Evolutionary conservation across 2,329 filamentous ascomycete genomes (phyloP), one percentile per base, ranked within the genome.

Genomic region (Xylaria polymorpha): DNA sequence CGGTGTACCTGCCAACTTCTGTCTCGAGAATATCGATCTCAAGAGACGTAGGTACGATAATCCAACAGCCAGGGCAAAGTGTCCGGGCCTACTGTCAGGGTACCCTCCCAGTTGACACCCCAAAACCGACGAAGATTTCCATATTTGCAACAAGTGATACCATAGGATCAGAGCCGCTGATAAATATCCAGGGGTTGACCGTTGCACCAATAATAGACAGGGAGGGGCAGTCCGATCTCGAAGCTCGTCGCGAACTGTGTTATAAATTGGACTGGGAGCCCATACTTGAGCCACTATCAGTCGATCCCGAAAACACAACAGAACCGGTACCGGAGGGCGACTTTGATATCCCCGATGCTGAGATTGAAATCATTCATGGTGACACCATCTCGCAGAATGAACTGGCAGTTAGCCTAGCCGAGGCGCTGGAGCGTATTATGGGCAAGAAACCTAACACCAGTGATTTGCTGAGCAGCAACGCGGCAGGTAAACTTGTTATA

Each of bases 191-290:
- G n/a, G 80, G 77, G 10, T 73, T 83, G 37, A 76, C 73, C 2
- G 77, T 84, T 56, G 79, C 81, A 0, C 83, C 82, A 3, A 80
- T 84, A n/a, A 75, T 81, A 44, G 81, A 81, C 32, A 78, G 76
- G 2, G 77, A 78, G 4, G 69, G 72, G 1, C 72, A 73, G 43
- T 69, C 74, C 1, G 77, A 79, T 18, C 62, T 64, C 9, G 77
- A 79, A 18, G 71, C 64, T 0, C 74, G 80, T n/a, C 77, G 81
- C 2, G 80, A 84, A 71, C 78, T 85, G 1, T 85, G 83, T 74
- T 85, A 82, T 75, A 84, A 83, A 73, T 63, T 83, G 15, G 78
- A 83, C n/a, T 85, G 83, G 83, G 83, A 84, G 55, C 80, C 78
- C 3, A 69, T 83, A n/a, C 74, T 80, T 0, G 76, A 79, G 39